These are phyloP conservation scores for Backusella circina DNA, from an alignment of 192 early-diverging fungal genomes.

Conservation along the genomic window DNA sequence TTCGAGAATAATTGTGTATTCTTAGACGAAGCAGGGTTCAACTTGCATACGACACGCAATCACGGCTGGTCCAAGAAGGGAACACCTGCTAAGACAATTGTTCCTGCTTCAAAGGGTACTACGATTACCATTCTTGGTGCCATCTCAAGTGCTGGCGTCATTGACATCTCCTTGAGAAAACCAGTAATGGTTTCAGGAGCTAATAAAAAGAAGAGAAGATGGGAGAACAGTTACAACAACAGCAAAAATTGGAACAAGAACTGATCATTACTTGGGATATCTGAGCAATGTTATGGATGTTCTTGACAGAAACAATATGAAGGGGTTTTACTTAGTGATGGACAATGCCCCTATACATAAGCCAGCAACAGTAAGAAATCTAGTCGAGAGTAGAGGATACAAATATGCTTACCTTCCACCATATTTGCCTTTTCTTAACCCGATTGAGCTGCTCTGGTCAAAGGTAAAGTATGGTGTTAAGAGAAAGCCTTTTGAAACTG, in stretches of 20 bases:
- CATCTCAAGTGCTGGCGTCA: not conserved
- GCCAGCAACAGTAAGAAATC: not conserved
- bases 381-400: not conserved
- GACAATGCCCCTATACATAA: constrained; percentile 19
- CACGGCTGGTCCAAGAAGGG: not conserved
- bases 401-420: constrained; percentile 3
- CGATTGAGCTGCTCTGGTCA: constrained; percentile 21
- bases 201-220: not conserved
- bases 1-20: constrained; percentile 1
- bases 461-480: not conserved
- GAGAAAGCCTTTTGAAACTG: not conserved
- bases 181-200: not conserved
- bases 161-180: constrained; percentile 1
- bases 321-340: constrained; percentile 19
- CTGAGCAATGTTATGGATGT: constrained; percentile 1
- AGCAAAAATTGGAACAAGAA: not conserved
- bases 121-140: not conserved
- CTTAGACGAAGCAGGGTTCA: constrained; percentile 27
- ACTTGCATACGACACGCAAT: constrained; percentile 15
- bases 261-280: not conserved
- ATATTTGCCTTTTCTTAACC: constrained; percentile 12
- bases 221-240: not conserved
- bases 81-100: not conserved
- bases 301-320: constrained; percentile 8
- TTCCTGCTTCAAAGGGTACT: not conserved